These are phyloP conservation scores for Apiospora saccharicola DNA, from an alignment of 2,329 filamentous ascomycete species.

Conservation along the genomic window DNA sequence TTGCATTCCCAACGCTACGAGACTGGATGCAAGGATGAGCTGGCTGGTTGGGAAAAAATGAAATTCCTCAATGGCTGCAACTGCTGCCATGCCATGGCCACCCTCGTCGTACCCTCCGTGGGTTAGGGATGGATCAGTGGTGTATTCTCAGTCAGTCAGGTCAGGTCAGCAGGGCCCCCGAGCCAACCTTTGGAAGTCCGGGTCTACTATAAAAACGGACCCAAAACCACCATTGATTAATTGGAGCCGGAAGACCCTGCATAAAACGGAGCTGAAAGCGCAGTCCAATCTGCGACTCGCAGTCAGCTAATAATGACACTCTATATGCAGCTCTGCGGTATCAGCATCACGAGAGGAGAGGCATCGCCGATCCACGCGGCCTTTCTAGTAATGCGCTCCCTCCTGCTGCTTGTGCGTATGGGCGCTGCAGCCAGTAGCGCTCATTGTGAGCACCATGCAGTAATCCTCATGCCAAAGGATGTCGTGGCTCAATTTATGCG, in stretches of 20 bases:
- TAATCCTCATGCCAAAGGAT: background rate
- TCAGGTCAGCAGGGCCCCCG: constrained; percentile 11
- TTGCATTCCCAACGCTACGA: constrained; percentile 8
- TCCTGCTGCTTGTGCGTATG: background rate
- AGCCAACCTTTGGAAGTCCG: background rate
- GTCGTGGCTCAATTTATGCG: constrained; percentile 10
- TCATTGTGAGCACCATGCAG: constrained; percentile 9
- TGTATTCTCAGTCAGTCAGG: background rate
- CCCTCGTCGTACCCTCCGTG: constrained; percentile 14
- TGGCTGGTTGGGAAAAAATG: constrained; percentile 18
- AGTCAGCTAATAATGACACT: constrained; percentile 20
- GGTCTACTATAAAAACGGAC: constrained; percentile 16
- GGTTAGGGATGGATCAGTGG: constrained; percentile 16
- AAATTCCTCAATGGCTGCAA: constrained; percentile 11
- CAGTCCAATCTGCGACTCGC: constrained; percentile 13
- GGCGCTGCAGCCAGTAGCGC: constrained; percentile 8
- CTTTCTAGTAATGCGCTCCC: background rate
- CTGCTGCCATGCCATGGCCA: constrained; percentile 6
- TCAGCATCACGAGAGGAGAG: constrained; percentile 15
- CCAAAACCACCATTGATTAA: constrained; percentile 12
- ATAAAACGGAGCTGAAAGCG: constrained; percentile 18
- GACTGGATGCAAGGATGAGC: constrained; percentile 21
- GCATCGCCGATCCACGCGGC: constrained; percentile 14
- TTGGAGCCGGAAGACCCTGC: constrained; percentile 19
- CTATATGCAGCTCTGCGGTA: constrained; percentile 9